Evolutionary conservation across 306 rosid genomes (phyloP).

Genomic region (Cicer bijugum): DNA sequence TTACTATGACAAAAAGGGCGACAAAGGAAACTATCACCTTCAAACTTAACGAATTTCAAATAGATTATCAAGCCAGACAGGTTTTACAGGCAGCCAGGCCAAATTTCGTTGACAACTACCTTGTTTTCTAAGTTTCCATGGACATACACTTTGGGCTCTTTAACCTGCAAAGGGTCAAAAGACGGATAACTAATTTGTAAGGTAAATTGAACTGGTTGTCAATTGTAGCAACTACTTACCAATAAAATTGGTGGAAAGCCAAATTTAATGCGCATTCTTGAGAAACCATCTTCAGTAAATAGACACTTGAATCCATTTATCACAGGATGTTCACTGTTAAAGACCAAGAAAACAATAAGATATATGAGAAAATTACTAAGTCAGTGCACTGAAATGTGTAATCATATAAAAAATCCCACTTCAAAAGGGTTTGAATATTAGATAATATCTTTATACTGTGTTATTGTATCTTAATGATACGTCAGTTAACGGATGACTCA

Average conservation of each 20-base stretch:
- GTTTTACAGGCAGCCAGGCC: constrained; percentile 73
- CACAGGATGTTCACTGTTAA: constrained; percentile 66
- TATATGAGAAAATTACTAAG: not conserved
- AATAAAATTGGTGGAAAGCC: constrained; percentile 66
- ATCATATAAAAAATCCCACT: not conserved
- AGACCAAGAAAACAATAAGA: constrained; percentile 28
- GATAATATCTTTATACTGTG: too few species aligned
- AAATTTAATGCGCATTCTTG: constrained; percentile 50
- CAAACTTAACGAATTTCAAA: constrained; percentile 18
- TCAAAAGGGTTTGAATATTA: too few species aligned
- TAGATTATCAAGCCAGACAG: not conserved
- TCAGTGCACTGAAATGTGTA: constrained; percentile 17
- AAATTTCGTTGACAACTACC: constrained; percentile 47
- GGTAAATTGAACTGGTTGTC: constrained; percentile 17
- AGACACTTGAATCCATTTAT: constrained; percentile 80
- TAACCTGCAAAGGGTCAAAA: constrained; percentile 54
- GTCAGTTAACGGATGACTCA: constrained; percentile 50
- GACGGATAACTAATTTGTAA: constrained; percentile 4
- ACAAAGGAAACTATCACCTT: constrained; percentile 12
- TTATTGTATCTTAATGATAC: too few species aligned
- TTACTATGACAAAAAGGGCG: not conserved
- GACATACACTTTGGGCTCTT: constrained; percentile 71
- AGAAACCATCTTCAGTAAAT: constrained; percentile 66
- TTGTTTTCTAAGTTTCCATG: constrained; percentile 62
- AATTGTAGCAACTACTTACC: constrained; percentile 51